Evolutionary conservation across 2,329 filamentous ascomycete genomes (phyloP).

Genomic region (Zopfia rhizophila): DNA sequence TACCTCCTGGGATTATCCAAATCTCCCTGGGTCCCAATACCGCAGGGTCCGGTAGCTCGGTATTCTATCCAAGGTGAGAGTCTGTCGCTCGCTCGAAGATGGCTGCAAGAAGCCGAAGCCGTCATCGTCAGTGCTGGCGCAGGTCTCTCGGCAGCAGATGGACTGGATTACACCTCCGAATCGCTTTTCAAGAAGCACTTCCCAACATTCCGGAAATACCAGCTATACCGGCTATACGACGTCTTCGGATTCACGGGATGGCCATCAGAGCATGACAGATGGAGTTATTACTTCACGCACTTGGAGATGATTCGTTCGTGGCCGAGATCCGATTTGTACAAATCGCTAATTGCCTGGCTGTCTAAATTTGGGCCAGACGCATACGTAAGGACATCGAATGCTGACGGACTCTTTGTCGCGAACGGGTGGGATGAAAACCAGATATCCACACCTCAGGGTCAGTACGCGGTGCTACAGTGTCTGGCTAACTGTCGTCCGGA

Average conservation of each 20-base stretch:
- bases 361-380: constrained; percentile 24
- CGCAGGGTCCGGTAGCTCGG: too few species aligned
- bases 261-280: constrained; percentile 39
- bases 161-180: constrained; percentile 46
- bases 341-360: constrained; percentile 23
- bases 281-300: constrained; percentile 49
- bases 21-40: constrained; percentile 3
- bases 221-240: constrained; percentile 43
- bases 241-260: constrained; percentile 46
- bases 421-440: constrained; percentile 35
- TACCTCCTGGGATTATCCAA: constrained; percentile 15
- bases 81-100: constrained; percentile 12
- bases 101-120: constrained; percentile 35
- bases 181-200: constrained; percentile 43
- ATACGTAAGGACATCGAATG: constrained; percentile 47
- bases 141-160: constrained; percentile 48
- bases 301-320: constrained; percentile 38
- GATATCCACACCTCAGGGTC: constrained; percentile 45
- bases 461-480: constrained; percentile 44
- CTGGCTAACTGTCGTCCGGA: constrained; percentile 39
- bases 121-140: constrained; percentile 48
- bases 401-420: constrained; percentile 43
- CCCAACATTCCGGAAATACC: constrained; percentile 39
- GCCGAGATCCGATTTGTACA: constrained; percentile 35
- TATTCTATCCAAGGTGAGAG: too few species aligned